Evolutionary conservation across 2,329 filamentous ascomycete species (phyloP), one percentile per base, ranked within the genome.

Genomic region (Tolypocladium paradoxum): DNA sequence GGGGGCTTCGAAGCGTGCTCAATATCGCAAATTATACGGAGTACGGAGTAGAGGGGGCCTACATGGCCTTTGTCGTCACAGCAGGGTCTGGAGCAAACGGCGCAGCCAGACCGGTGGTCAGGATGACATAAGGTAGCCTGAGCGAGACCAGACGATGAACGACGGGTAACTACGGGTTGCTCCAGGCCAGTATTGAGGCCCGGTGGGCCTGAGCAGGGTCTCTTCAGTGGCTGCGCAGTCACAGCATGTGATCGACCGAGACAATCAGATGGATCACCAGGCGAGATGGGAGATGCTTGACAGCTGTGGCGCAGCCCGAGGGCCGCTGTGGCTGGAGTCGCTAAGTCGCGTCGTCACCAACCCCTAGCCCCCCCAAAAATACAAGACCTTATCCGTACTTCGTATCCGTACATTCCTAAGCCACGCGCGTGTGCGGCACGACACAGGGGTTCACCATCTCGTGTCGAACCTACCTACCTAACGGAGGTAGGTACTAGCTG

Each of bases 401-500:
- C n/a, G n/a, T n/a, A n/a, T n/a, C n/a, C n/a, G n/a, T 37, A 14
- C 14, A 33, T 35, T 8, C 34, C 46, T 49, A 18, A 49, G 47
- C 47, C 47, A 49, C 47, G 31, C 47, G 31, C 33, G 33, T 36
- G 34, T 37, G 9, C 48, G 48, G 48, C 34, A 37, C 51, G 34
- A 48, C 46, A 27, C 36, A 49, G 45, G 29, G 31, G 46, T 48
- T 53, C 51, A 40, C 27, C 36, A 49, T 27, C 45, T 49, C 48
- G 48, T 49, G 48, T 49, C 22, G 48, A 49, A 38, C 48, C 47
- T 22, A n/a, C n/a, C n/a, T n/a, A n/a, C n/a, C n/a, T n/a, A n/a
- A n/a, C n/a, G n/a, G n/a, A n/a, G n/a, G n/a, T n/a, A n/a, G n/a
- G n/a, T n/a, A 27, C 48, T 33, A 43, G 40, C 22, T 20, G 14